phyloP scores from a whole-genome alignment of 192 early-diverging fungal species.

The Jimgerdemannia flammicorona region DNA sequence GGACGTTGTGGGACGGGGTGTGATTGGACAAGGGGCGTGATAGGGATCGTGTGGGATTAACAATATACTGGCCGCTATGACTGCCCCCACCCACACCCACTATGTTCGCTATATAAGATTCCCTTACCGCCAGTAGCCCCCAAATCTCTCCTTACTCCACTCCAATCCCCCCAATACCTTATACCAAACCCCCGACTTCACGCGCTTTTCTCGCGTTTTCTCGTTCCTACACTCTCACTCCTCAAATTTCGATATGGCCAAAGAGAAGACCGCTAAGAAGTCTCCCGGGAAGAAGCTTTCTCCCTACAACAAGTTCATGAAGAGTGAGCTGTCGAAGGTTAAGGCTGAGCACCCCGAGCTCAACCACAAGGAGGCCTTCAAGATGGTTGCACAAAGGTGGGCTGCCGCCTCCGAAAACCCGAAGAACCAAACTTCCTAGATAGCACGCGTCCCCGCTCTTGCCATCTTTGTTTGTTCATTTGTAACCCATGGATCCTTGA shows the following conservation, averaged over 20 bases:
- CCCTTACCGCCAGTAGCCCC: neutral
- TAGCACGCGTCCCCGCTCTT: neutral
- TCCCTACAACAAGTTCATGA: neutral
- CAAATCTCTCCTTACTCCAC: neutral
- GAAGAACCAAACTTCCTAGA: neutral
- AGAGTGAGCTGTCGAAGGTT: neutral
- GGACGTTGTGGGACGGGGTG: no score
- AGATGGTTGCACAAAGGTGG: constrained; percentile 6
- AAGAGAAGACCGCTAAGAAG: neutral
- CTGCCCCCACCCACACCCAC: no score
- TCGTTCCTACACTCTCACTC: neutral
- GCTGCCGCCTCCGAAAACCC: neutral
- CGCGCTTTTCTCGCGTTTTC: neutral
- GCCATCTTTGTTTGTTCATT: neutral
- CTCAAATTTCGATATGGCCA: neutral
- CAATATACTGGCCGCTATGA: no score
- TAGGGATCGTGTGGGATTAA: no score
- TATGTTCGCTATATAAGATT: neutral
- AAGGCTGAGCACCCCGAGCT: constrained; percentile 2
- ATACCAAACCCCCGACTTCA: neutral
- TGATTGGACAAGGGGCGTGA: no score
- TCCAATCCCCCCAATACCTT: neutral
- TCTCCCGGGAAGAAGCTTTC: neutral
- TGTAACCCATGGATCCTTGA: neutral
- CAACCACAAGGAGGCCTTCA: constrained; percentile 3